Percentiles rank a stretch among this genome's conserved stretches.
Conservation (phyloP, 805 yeast genomes). For the Peterozyma xylosa region DNA sequence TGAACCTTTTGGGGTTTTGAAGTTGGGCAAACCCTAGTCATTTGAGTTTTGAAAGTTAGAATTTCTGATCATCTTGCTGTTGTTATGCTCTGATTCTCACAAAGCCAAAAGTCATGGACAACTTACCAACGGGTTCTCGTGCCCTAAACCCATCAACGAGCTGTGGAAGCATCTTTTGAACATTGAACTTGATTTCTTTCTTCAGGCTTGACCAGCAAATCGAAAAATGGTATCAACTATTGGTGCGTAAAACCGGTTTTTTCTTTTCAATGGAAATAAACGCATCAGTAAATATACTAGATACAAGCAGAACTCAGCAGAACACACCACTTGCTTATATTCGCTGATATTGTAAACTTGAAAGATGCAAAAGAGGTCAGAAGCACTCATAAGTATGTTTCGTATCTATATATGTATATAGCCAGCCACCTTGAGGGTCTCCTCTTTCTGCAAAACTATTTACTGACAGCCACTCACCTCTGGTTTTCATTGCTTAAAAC, state of each 20-base stretch:
- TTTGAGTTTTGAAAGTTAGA: constrained; percentile 14
- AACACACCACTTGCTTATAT: too few species aligned
- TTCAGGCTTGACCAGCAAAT: too few species aligned
- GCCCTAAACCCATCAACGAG: constrained; percentile 13
- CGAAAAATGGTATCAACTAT: too few species aligned
- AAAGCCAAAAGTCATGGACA: neutral
- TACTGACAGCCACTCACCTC: neutral
- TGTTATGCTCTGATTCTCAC: neutral
- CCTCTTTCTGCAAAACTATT: neutral
- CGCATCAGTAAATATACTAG: neutral
- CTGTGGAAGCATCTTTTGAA: neutral
- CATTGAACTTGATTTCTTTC: too few species aligned
- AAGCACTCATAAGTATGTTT: constrained; percentile 30
- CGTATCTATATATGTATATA: constrained; percentile 9
- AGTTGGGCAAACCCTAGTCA: constrained; percentile 32
- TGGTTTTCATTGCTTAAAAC: neutral
- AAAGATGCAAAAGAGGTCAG: constrained; percentile 39
- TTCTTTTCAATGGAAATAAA: too few species aligned
- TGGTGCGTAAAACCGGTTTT: too few species aligned
- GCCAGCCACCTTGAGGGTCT: constrained; percentile 1
- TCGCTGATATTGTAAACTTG: too few species aligned
- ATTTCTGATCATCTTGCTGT: neutral
- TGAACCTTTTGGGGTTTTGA: constrained; percentile 35
- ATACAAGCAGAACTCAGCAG: too few species aligned
- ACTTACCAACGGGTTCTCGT: constrained; percentile 51